These are phyloP conservation scores for Verticillium zaregamsianum DNA, from an alignment of 2,329 filamentous ascomycete species.

Conservation along the genomic window DNA sequence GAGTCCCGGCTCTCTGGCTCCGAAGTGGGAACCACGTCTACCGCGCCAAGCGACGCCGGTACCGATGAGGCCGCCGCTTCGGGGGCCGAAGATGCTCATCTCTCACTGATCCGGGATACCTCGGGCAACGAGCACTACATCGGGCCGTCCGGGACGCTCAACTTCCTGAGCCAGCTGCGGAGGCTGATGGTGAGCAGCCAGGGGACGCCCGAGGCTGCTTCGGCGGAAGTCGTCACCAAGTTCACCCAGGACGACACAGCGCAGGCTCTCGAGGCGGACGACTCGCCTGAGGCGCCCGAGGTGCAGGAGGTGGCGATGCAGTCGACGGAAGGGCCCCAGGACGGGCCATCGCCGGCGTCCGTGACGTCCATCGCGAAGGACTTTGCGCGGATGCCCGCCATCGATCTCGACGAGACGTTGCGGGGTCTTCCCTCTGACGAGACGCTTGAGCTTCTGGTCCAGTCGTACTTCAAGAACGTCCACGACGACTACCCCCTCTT, in stretches of 20 bases:
- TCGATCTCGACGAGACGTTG: conserved; percentile 23
- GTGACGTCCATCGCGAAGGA: conserved; percentile 21
- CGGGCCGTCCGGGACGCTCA: conserved; percentile 30
- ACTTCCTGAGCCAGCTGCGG: conserved; percentile 29
- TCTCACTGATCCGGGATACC: conserved; percentile 25
- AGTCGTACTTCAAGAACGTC: conserved; percentile 28
- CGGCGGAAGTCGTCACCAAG: conserved; percentile 8
- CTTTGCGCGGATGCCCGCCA: conserved; percentile 18
- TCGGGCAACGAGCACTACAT: conserved; percentile 31
- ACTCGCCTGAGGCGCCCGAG: conserved; percentile 1
- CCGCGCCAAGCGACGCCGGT: not conserved
- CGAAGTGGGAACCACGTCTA: not conserved
- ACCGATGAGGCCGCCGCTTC: not conserved
- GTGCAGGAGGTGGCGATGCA: not conserved
- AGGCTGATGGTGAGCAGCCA: conserved; percentile 21
- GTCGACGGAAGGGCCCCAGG: not conserved
- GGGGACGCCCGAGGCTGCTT: conserved; percentile 1
- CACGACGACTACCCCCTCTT: conserved; percentile 32
- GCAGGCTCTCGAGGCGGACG: conserved; percentile 19
- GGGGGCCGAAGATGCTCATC: conserved; percentile 14
- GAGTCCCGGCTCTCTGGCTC: not conserved
- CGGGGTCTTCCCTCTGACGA: conserved; percentile 20
- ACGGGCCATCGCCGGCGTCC: conserved; percentile 19
- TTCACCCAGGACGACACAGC: conserved; percentile 19
- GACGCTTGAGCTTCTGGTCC: conserved; percentile 23